Conservation (phyloP, 768 basidiomycete species). For the Boletus patriciae region DNA sequence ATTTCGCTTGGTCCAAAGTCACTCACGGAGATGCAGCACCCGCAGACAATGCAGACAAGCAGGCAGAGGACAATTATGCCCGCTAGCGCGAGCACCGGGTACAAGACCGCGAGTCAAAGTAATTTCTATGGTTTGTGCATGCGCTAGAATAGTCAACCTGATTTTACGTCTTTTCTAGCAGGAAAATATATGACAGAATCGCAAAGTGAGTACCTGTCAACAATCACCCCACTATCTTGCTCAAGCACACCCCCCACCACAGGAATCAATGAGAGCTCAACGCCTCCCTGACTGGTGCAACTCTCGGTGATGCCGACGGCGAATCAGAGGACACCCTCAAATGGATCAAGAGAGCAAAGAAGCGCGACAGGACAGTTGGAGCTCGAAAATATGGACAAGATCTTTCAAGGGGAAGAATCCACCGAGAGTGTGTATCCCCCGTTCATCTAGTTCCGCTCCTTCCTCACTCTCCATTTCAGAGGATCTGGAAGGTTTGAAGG, state of each 20-base stretch:
- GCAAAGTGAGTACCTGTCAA: slow-evolving; percentile 74
- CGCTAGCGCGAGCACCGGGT: slow-evolving; percentile 57
- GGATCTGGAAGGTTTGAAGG: slow-evolving; percentile 92
- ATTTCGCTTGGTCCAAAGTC: slow-evolving; percentile 92
- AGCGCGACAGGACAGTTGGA: slow-evolving; percentile 82
- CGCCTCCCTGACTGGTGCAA: slow-evolving; percentile 87
- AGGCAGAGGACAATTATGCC: slow-evolving; percentile 86
- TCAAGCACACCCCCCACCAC: slow-evolving; percentile 45
- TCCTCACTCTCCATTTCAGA: slow-evolving; percentile 42
- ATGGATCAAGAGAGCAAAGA: slow-evolving; percentile 93
- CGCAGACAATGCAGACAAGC: slow-evolving; percentile 71
- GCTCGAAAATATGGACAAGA: slow-evolving; percentile 80
- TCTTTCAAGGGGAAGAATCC: slow-evolving; percentile 70
- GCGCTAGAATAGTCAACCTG: slow-evolving; percentile 14
- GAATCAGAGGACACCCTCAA: slow-evolving; percentile 76
- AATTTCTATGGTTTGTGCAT: slow-evolving; percentile 34
- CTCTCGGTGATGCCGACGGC: slow-evolving; percentile 84
- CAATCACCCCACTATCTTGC: slow-evolving; percentile 23
- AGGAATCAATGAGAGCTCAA: slow-evolving; percentile 94
- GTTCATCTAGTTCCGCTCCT: background rate
- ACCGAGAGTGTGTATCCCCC: slow-evolving; percentile 68
- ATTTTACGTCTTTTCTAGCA: slow-evolving; percentile 33
- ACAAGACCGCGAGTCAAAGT: slow-evolving; percentile 79
- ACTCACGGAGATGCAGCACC: slow-evolving; percentile 74
- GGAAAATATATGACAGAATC: slow-evolving; percentile 72